Base-by-base conservation (phyloP, 2,329 filamentous ascomycete genomes). In the Rugonectria rugulosa region DNA sequence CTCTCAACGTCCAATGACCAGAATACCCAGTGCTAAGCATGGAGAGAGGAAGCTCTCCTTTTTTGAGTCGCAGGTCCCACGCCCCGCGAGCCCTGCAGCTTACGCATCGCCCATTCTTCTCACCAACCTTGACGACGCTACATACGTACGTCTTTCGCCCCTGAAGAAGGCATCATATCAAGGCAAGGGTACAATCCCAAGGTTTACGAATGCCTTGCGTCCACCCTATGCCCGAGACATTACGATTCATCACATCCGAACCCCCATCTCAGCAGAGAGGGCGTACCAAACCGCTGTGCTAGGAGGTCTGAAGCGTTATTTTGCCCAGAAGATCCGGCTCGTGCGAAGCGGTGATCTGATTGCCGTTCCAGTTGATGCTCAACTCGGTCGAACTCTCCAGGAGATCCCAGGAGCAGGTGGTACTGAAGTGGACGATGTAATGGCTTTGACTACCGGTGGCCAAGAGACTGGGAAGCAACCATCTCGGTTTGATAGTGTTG, bases 281-380 rank as follows among this genome's bases (percentile, higher is more conserved):
- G 84, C 89, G 2, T 83, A 97, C 9, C 93, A 98, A 69, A 90
- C 91, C 6, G 91, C 91, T 5, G 83, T 98, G 5, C 88, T 98
- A 64, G 88, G 91, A 15, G 92, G 91, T 0, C 75, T 99, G 36
- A 97, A 97, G 71, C 86, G 87, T 32, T 89, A 97, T 70, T 97
- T 99, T 71, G 90, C 96, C 62, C 85, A 86, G 51, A 91, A 90
- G 66, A 85, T 89, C 53, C 86, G 95, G 4, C 83, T 98, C 11
- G 85, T 98, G 32, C 92, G 92, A 68, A 88, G 86, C 34, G 94
- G 93, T 3, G 95, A 99, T 73, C 77, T 97, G 11, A 88, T 99
- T 49, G 93, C 91, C 15, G 89, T 99, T 11, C 88, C 92, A 3
- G 88, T 99, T 23, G 94, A 99, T 68, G 91, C 93, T 48, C 86